A percentile compares a stretch with the other conserved stretches of the same genome.
These are phyloP conservation scores for sorghum (Sorghum bicolor) DNA, from an alignment of 176 grass and related monocot species.

Conservation along the genomic window Sorghum_bicolor_NCBIv3 NC_012879.2:57853001-57853500, in stretches of 20 bases:
- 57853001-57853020: conserved; percentile 50
- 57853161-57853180: background rate
- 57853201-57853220: background rate
- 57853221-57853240: conserved; percentile 10
- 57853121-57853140: background rate
- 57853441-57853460: background rate
- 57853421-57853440: conserved; percentile 33
- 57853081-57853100: background rate
- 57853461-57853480: conserved; percentile 27
- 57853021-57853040: conserved; percentile 54
- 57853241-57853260: conserved; percentile 39
- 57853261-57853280: conserved; percentile 65
- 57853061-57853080: conserved; percentile 16
- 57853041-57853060: conserved; percentile 42
- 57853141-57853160: background rate
- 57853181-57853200: background rate
- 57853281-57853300: conserved; percentile 74
- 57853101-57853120: background rate
- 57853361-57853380: conserved; percentile 35
- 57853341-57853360: conserved; percentile 36
- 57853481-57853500: conserved; percentile 67
- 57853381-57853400: conserved; percentile 63
- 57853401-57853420: conserved; percentile 44
- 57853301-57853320: conserved; percentile 43
- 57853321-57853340: conserved; percentile 42